Conservation (phyloP, 345 rosid species). For the Brassica incana region DNA sequence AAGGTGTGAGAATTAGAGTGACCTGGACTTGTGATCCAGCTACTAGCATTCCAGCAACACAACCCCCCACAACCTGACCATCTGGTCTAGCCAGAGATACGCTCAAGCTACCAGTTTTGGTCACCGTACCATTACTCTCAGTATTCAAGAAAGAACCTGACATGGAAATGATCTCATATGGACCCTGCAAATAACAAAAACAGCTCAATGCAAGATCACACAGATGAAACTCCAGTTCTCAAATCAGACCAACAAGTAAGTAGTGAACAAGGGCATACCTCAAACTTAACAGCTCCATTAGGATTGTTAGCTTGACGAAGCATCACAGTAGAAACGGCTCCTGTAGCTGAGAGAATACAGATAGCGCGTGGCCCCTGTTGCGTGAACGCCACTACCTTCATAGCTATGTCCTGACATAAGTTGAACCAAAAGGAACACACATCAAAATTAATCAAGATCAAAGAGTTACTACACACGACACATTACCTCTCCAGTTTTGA, state of each 20-base stretch:
- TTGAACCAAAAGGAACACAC: not conserved
- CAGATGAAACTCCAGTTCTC: not conserved
- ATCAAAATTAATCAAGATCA: not conserved
- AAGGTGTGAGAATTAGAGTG: not conserved
- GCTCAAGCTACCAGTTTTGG: constrained; percentile 76
- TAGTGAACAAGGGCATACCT: constrained; percentile 48
- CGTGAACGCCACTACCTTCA: constrained; percentile 72
- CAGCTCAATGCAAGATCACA: constrained; percentile 1
- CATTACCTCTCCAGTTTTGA: constrained; percentile 81
- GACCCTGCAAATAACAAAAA: constrained; percentile 56
- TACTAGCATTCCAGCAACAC: constrained; percentile 77
- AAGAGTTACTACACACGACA: not conserved
- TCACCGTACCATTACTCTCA: constrained; percentile 68
- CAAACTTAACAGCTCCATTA: constrained; percentile 66
- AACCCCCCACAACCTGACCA: constrained; percentile 87
- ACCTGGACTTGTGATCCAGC: constrained; percentile 97
- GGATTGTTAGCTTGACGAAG: constrained; percentile 66
- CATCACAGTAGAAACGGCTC: constrained; percentile 78
- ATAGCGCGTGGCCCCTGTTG: constrained; percentile 87
- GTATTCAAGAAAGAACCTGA: constrained; percentile 80
- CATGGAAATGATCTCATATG: constrained; percentile 81
- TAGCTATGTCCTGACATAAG: constrained; percentile 66
- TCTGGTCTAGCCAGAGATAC: constrained; percentile 83
- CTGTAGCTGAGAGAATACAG: constrained; percentile 93
- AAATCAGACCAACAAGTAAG: not conserved